Percentiles rank a stretch among this genome's conserved stretches.
Conservation (phyloP, 176 grass and related monocot species). For the Calamus simplicifolius region DNA sequence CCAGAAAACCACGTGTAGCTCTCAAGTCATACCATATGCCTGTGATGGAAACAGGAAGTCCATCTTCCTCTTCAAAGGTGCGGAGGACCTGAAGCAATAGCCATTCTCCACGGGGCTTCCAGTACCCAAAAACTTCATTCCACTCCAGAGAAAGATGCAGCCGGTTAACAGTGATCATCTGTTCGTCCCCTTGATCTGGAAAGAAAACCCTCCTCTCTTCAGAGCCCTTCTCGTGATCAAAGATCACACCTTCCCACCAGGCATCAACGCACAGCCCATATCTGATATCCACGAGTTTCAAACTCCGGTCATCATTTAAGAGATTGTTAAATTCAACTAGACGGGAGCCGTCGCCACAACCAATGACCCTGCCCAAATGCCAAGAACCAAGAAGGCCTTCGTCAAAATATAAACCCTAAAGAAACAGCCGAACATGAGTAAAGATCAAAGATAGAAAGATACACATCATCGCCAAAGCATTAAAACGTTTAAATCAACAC, state of each 20-base stretch:
- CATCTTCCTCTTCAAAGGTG: slow-evolving; percentile 38
- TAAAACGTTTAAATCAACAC: too few species aligned
- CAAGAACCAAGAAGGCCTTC: slow-evolving; percentile 29
- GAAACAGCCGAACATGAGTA: not conserved
- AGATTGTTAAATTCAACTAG: slow-evolving; percentile 19
- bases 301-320: slow-evolving; percentile 1
- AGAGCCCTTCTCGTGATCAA: slow-evolving; percentile 44
- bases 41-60: slow-evolving; percentile 40
- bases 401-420: slow-evolving; percentile 27
- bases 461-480: too few species aligned
- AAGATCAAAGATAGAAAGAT: too few species aligned
- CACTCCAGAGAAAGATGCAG: slow-evolving; percentile 55
- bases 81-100: slow-evolving; percentile 47
- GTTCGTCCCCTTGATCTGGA: slow-evolving; percentile 64
- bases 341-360: not conserved
- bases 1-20: slow-evolving; percentile 29
- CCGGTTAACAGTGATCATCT: slow-evolving; percentile 28
- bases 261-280: slow-evolving; percentile 64
- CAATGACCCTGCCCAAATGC: slow-evolving; percentile 19
- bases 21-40: slow-evolving; percentile 62
- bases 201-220: slow-evolving; percentile 45
- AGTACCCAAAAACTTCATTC: slow-evolving; percentile 57
- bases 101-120: slow-evolving; percentile 60
- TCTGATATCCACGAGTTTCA: slow-evolving; percentile 20
- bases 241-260: slow-evolving; percentile 71